These are phyloP conservation scores for Bifiguratus adelaidae DNA, from an alignment of 192 early-diverging fungal genomes.

Conservation along the genomic window DNA sequence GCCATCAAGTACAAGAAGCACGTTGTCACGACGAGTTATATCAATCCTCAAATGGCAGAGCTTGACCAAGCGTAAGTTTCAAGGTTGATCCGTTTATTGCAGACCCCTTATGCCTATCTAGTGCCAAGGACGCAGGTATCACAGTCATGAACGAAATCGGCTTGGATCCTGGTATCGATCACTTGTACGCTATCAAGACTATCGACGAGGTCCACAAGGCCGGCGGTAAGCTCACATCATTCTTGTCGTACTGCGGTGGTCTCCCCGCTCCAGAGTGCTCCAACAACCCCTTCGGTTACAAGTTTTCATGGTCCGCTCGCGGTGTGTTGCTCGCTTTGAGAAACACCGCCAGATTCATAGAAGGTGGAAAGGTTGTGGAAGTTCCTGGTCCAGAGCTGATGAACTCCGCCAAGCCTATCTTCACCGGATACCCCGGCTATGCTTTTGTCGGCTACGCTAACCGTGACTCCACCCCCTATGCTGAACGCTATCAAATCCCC, in stretches of 20 bases:
- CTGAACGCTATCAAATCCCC: slow-evolving; percentile 89
- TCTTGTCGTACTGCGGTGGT: slow-evolving; percentile 96
- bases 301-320: slow-evolving; percentile 97
- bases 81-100: background rate
- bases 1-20: slow-evolving; percentile 87
- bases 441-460: slow-evolving; percentile 95
- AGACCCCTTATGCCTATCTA: slow-evolving; percentile 9
- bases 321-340: slow-evolving; percentile 95
- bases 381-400: slow-evolving; percentile 79
- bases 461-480: slow-evolving; percentile 94
- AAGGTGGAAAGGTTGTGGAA: slow-evolving; percentile 83
- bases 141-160: slow-evolving; percentile 98
- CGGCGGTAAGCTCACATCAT: slow-evolving; percentile 79
- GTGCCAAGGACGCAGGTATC: slow-evolving; percentile 77
- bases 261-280: slow-evolving; percentile 94
- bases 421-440: slow-evolving; percentile 87
- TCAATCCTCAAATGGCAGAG: slow-evolving; percentile 89
- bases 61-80: slow-evolving; percentile 57
- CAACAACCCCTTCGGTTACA: slow-evolving; percentile 99
- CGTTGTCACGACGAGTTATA: slow-evolving; percentile 94
- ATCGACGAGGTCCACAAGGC: slow-evolving; percentile 80
- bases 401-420: slow-evolving; percentile 84
- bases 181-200: slow-evolving; percentile 83
- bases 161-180: slow-evolving; percentile 95
- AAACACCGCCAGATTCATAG: slow-evolving; percentile 86